These are phyloP conservation scores for Piloderma croceum DNA, from an alignment of 768 basidiomycete species.

Conservation along the genomic window DNA sequence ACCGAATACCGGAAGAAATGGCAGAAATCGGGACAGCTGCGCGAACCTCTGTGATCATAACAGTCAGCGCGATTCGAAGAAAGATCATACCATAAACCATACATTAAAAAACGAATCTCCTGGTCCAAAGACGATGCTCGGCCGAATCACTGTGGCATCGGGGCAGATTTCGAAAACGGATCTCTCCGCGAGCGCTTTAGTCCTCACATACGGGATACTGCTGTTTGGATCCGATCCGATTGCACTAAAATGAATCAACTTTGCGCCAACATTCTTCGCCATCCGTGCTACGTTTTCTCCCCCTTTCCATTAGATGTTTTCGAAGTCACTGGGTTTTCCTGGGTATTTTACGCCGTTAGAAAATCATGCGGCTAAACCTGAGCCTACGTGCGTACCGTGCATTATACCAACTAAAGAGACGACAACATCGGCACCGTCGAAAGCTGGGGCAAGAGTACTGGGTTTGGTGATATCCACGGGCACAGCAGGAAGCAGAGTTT, in stretches of 20 bases:
- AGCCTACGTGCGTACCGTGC: conserved; percentile 50
- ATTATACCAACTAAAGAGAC: conserved; percentile 70
- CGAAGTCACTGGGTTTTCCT: conserved; percentile 50
- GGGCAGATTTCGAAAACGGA: conserved; percentile 42
- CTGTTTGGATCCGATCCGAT: conserved; percentile 66
- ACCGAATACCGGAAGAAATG: conserved; percentile 73
- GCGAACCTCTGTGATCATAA: conserved; percentile 49
- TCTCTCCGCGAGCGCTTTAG: conserved; percentile 59
- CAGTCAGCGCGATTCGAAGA: background rate
- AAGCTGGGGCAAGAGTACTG: conserved; percentile 39
- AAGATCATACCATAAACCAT: conserved; percentile 13
- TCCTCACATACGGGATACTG: conserved; percentile 51
- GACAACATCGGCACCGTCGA: conserved; percentile 51
- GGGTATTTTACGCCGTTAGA: no score
- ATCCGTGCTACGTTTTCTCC: conserved; percentile 59
- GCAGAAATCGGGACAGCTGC: conserved; percentile 50
- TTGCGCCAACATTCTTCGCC: conserved; percentile 48
- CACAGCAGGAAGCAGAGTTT: conserved; percentile 36
- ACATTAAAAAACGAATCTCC: conserved; percentile 75
- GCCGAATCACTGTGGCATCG: conserved; percentile 58
- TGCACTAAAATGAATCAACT: conserved; percentile 62
- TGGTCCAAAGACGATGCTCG: conserved; percentile 71
- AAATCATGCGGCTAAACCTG: no score
- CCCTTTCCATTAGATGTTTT: conserved; percentile 58
- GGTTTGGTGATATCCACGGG: conserved; percentile 52